Conservation (phyloP, 768 basidiomycete species). For the Rhizopogon rudus region DNA sequence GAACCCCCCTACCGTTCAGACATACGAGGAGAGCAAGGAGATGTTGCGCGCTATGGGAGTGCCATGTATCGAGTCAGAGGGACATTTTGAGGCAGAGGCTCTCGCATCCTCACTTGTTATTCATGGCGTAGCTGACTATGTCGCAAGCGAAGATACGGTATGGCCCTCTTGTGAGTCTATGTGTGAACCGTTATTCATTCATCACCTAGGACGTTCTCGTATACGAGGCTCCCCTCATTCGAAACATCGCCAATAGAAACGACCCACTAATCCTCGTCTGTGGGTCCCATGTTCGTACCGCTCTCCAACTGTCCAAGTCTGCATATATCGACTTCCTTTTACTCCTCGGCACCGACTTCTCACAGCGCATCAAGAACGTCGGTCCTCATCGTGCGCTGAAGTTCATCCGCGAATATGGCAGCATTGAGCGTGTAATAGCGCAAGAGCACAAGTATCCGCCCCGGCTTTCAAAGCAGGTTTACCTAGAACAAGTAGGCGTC, state of each 20-base stretch:
- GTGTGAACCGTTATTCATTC: slow-evolving; percentile 4
- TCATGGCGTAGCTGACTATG: slow-evolving; percentile 76
- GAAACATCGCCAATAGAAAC: slow-evolving; percentile 61
- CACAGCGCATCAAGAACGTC: slow-evolving; percentile 75
- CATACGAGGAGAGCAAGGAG: slow-evolving; percentile 66
- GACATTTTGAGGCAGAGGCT: slow-evolving; percentile 81
- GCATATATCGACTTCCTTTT: slow-evolving; percentile 82
- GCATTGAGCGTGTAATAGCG: slow-evolving; percentile 67
- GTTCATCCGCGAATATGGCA: slow-evolving; percentile 64
- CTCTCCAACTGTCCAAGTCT: slow-evolving; percentile 49
- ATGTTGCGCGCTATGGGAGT: slow-evolving; percentile 80
- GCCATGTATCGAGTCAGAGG: slow-evolving; percentile 62
- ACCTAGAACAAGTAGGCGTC: slow-evolving; percentile 57
- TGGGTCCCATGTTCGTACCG: slow-evolving; percentile 54
- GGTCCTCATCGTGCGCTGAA: slow-evolving; percentile 77
- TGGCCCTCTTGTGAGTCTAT: slow-evolving; percentile 12
- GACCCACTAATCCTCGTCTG: slow-evolving; percentile 61
- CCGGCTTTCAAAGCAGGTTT: slow-evolving; percentile 40
- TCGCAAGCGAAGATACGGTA: slow-evolving; percentile 88
- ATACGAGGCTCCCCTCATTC: slow-evolving; percentile 78
- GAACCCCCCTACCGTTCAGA: slow-evolving; percentile 54
- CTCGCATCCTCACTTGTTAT: slow-evolving; percentile 75
- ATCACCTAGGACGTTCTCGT: slow-evolving; percentile 65
- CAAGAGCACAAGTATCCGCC: slow-evolving; percentile 48
- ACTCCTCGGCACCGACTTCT: slow-evolving; percentile 88